A percentile compares a stretch with the other conserved stretches of the same genome.
These are phyloP conservation scores for Leccinum rimulosum DNA, from an alignment of 768 basidiomycete genomes.

Conservation along the genomic window DNA sequence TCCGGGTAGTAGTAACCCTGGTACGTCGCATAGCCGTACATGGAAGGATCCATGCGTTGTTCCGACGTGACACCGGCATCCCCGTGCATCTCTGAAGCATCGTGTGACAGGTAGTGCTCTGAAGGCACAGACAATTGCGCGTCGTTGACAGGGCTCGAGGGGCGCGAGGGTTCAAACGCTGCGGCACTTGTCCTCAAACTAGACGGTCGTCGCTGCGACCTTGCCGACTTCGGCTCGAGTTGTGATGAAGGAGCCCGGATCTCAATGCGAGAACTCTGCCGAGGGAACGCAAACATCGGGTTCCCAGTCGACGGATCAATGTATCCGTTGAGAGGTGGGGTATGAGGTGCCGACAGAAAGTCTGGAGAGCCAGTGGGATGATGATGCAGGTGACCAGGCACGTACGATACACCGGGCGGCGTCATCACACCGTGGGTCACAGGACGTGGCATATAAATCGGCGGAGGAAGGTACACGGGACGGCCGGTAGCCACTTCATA, in stretches of 20 bases:
- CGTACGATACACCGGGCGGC: constrained; percentile 48
- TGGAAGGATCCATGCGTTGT: constrained; percentile 32
- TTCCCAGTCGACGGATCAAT: constrained; percentile 63
- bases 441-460: constrained; percentile 69
- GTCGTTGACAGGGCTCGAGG: constrained; percentile 26
- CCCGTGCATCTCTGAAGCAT: constrained; percentile 12
- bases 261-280: constrained; percentile 68
- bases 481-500: constrained; percentile 83
- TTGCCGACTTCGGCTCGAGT: constrained; percentile 23
- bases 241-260: constrained; percentile 60
- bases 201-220: constrained; percentile 32
- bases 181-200: constrained; percentile 51
- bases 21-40: constrained; percentile 60
- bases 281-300: constrained; percentile 73
- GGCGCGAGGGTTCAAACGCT: constrained; percentile 46
- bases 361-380: constrained; percentile 60
- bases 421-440: constrained; percentile 54
- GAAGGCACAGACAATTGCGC: constrained; percentile 7
- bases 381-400: constrained; percentile 63
- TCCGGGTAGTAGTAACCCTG: constrained; percentile 71
- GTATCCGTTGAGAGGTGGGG: constrained; percentile 61
- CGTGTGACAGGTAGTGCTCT: constrained; percentile 17
- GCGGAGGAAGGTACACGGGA: constrained; percentile 66
- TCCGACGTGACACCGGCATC: constrained; percentile 19
- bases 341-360: constrained; percentile 55